Evolutionary conservation across 2,329 filamentous ascomycete genomes (phyloP).

Genomic region (Parasarocladium wereldwijsianum): DNA sequence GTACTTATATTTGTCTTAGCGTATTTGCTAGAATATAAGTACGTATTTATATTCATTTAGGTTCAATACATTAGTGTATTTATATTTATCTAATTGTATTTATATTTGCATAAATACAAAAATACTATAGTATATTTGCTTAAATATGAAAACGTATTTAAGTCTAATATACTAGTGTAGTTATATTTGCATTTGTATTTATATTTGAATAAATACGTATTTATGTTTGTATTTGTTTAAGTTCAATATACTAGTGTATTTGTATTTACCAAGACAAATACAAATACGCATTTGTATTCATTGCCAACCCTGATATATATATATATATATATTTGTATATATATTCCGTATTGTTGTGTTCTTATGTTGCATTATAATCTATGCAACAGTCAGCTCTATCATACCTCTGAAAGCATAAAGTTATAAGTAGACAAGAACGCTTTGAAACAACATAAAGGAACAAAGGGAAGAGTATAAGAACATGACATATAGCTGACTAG

Average conservation of each 20-base stretch:
- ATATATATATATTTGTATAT: neutral
- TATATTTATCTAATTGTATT: conserved; percentile 3
- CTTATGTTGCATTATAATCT: neutral
- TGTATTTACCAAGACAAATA: neutral
- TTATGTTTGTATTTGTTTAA: neutral
- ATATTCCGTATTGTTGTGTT: neutral
- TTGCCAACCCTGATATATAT: neutral
- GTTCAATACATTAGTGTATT: no score
- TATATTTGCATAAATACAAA: conserved; percentile 2
- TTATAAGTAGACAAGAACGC: neutral
- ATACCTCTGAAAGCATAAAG: neutral
- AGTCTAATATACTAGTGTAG: neutral
- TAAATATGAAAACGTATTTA: neutral
- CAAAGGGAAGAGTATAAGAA: neutral
- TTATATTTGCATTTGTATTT: neutral
- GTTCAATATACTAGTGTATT: conserved; percentile 1
- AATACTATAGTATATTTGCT: neutral
- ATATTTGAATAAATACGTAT: no score
- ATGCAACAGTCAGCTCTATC: neutral
- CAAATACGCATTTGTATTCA: neutral
- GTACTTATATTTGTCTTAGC: conserved; percentile 1
- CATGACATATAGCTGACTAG: no score
- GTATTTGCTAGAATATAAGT: conserved; percentile 2
- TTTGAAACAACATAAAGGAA: neutral
- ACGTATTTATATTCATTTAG: no score